Conservation (phyloP, 2,329 filamentous ascomycete genomes). For the Geosmithia putterillii region DNA sequence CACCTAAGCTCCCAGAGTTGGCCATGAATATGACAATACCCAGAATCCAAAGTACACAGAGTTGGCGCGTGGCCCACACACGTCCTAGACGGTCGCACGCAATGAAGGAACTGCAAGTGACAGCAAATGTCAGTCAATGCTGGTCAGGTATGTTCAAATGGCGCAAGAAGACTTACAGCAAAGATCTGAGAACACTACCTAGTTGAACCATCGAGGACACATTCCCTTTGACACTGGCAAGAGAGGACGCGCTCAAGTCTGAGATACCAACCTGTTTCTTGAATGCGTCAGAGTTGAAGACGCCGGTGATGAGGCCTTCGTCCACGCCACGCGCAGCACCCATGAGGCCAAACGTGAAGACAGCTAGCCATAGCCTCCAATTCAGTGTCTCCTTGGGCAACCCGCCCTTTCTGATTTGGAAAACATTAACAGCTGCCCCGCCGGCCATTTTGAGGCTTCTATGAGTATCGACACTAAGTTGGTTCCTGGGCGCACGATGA, state of each 20-base stretch:
- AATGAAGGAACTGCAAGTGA: slow-evolving; percentile 26
- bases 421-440: slow-evolving; percentile 5
- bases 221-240: slow-evolving; percentile 3
- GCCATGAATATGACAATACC: slow-evolving; percentile 35
- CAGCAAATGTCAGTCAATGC: neutral
- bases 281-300: slow-evolving; percentile 3
- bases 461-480: neutral
- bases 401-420: slow-evolving; percentile 4
- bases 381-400: slow-evolving; percentile 5
- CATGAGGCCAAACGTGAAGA: slow-evolving; percentile 4
- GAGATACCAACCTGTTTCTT: slow-evolving; percentile 3
- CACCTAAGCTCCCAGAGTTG: slow-evolving; percentile 26
- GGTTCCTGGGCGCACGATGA: no score
- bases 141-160: neutral
- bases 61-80: slow-evolving; percentile 36
- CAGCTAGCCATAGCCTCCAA: slow-evolving; percentile 5
- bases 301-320: slow-evolving; percentile 4
- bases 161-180: slow-evolving; percentile 17
- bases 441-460: slow-evolving; percentile 4
- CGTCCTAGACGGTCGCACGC: slow-evolving; percentile 36
- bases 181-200: slow-evolving; percentile 33
- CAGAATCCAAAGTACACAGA: slow-evolving; percentile 33
- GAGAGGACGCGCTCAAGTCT: neutral
- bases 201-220: slow-evolving; percentile 4
- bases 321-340: slow-evolving; percentile 6